Evolutionary conservation across 208 protist species (phyloP).

Genomic region (Leishmania braziliensis): DNA sequence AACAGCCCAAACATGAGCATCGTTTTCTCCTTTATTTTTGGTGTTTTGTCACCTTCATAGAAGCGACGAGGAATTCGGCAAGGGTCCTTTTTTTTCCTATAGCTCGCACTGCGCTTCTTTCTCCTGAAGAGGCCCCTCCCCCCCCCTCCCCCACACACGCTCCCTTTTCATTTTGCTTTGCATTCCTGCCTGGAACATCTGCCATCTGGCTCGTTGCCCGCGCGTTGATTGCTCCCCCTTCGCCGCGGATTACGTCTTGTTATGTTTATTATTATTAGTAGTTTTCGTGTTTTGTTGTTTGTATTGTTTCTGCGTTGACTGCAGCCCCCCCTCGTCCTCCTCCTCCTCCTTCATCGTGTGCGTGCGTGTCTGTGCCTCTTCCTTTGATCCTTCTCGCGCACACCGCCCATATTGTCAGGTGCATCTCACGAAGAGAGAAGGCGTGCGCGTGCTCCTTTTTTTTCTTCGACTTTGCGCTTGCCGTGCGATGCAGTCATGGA

Average conservation of each 20-base stretch:
- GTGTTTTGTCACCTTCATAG: neutral
- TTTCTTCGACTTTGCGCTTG: neutral
- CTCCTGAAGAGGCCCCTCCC: neutral
- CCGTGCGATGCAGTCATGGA: neutral
- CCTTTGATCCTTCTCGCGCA: neutral
- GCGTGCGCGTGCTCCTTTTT: neutral
- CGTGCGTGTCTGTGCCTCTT: neutral
- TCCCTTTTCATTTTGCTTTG: neutral
- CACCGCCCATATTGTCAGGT: neutral
- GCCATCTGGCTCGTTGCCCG: neutral
- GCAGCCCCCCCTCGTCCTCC: neutral
- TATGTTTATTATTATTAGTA: neutral
- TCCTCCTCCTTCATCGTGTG: neutral
- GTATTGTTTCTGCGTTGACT: neutral
- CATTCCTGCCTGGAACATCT: neutral
- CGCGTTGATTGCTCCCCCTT: neutral
- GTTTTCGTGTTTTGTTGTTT: no score
- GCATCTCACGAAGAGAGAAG: neutral
- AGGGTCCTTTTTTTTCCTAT: neutral
- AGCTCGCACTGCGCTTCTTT: neutral
- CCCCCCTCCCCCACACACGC: neutral
- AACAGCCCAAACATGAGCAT: neutral
- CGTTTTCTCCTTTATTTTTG: neutral
- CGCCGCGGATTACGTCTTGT: neutral
- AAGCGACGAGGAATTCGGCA: neutral